phyloP scores from a whole-genome alignment of 768 basidiomycete species.

The Baorangia bicolor region DNA sequence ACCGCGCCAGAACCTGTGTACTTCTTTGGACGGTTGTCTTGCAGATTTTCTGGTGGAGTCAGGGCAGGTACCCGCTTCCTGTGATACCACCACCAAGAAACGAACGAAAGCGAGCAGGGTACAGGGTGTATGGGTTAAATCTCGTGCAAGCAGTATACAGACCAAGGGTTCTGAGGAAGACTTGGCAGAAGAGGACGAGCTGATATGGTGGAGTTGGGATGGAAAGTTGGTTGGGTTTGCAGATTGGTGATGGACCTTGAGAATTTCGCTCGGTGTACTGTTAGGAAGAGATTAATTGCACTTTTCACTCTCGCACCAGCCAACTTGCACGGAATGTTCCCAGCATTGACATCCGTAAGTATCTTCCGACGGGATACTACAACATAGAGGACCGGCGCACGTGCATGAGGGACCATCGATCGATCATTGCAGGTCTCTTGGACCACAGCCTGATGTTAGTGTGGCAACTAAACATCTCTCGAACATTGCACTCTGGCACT shows the following conservation, averaged over 20 bases:
- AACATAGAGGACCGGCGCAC: no score
- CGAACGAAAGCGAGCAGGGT: constrained; percentile 29
- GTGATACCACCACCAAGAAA: constrained; percentile 24
- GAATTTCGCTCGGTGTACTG: not conserved
- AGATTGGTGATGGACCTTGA: constrained; percentile 39
- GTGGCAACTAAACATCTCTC: no score
- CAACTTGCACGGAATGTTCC: not conserved
- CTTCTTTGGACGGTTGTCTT: constrained; percentile 37
- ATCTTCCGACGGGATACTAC: no score
- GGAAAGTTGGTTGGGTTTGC: constrained; percentile 46
- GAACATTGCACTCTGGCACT: not conserved
- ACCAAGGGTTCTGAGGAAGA: constrained; percentile 10
- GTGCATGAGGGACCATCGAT: no score
- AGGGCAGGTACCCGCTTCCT: not conserved
- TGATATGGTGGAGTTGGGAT: constrained; percentile 55
- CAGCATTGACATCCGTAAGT: not conserved
- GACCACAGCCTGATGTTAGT: no score
- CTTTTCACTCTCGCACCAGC: not conserved
- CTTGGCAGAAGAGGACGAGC: constrained; percentile 41
- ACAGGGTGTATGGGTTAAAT: constrained; percentile 46
- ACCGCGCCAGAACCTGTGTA: constrained; percentile 43
- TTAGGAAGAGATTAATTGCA: not conserved
- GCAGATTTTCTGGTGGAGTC: constrained; percentile 35
- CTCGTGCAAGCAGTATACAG: constrained; percentile 2
- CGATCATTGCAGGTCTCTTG: no score